phyloP scores from a whole-genome alignment of 352 stramenopile genomes.

The Stephanocyclus meneghinianus region DNA sequence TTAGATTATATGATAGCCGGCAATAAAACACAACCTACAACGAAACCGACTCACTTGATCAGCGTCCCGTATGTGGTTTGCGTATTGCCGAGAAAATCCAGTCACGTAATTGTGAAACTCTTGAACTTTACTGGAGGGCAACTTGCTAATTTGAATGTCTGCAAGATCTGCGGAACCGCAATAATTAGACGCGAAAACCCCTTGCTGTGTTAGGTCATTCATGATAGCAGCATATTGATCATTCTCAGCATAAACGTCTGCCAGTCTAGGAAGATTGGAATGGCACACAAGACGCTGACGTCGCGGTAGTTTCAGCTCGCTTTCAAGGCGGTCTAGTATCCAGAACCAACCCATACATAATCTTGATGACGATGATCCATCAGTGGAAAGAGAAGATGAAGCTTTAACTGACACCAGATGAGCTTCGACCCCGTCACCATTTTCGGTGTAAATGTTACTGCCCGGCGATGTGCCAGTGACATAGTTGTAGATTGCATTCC shows the following conservation, averaged over 20 bases:
- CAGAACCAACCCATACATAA: constrained; percentile 84
- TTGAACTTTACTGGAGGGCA: constrained; percentile 39
- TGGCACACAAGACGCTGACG: constrained; percentile 76
- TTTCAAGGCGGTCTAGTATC: constrained; percentile 77
- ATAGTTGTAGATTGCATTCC: not conserved
- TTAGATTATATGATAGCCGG: not conserved
- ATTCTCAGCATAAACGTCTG: constrained; percentile 59
- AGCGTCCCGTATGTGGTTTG: constrained; percentile 41
- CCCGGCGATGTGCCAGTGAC: not conserved
- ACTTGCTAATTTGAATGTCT: constrained; percentile 73
- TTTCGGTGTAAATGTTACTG: constrained; percentile 56
- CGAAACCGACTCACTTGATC: constrained; percentile 17
- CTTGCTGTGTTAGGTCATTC: constrained; percentile 59
- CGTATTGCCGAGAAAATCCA: constrained; percentile 60
- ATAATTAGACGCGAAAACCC: constrained; percentile 71
- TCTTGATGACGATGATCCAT: constrained; percentile 64
- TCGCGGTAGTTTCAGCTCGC: constrained; percentile 43
- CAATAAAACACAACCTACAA: not conserved
- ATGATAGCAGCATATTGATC: constrained; percentile 71
- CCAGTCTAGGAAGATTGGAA: constrained; percentile 70
- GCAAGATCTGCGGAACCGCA: constrained; percentile 72
- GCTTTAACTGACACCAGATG: constrained; percentile 79
- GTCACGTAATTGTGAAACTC: constrained; percentile 45
- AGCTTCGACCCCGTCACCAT: constrained; percentile 69
- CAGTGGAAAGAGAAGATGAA: constrained; percentile 57